phyloP scores from a whole-genome alignment of 2,329 filamentous ascomycete species.

The Tolypocladium endophyticum region DNA sequence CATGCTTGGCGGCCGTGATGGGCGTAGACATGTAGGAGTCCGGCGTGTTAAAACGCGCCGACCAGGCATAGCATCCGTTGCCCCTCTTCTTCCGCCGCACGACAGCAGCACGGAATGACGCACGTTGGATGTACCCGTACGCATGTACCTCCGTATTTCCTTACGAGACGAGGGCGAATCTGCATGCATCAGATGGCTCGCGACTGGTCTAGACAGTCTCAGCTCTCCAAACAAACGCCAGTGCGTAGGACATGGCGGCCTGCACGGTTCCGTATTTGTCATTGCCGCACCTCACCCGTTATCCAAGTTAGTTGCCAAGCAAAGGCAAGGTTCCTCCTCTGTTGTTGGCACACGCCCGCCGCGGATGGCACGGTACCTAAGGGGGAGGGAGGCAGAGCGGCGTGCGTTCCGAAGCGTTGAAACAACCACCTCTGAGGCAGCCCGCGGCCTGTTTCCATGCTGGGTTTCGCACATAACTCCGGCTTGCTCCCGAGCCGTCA shows the following conservation, averaged over 20 bases:
- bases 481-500: background rate
- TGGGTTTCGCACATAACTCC: background rate
- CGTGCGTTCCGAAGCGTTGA: background rate
- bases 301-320: too few species aligned
- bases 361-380: background rate
- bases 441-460: background rate
- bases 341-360: background rate
- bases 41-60: background rate
- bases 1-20: background rate
- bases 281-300: background rate
- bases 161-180: background rate
- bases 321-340: background rate
- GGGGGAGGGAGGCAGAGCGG: background rate
- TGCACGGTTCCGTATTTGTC: background rate
- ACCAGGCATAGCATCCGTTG: background rate
- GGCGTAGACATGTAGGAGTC: background rate
- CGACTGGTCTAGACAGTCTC: background rate
- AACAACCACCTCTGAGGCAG: background rate
- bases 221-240: background rate
- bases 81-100: background rate
- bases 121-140: background rate
- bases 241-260: background rate
- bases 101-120: background rate
- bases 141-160: background rate
- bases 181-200: background rate